phyloP scores from a whole-genome alignment of 108 stramenopile species.

The Skeletonema marinoi region DNA sequence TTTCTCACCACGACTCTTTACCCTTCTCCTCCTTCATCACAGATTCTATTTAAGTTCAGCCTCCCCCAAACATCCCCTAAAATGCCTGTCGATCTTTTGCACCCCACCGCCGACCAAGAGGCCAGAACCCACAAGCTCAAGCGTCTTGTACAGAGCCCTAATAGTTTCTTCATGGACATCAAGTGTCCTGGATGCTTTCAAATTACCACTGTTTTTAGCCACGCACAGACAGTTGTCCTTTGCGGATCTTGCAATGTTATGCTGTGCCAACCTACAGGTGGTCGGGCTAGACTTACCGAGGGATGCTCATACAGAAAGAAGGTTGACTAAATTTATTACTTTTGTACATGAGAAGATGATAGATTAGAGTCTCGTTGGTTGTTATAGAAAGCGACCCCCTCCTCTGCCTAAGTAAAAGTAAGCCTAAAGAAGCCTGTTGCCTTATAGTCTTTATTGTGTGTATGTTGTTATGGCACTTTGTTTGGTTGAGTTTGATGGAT shows the following conservation, averaged over 20 bases:
- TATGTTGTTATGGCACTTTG: no score
- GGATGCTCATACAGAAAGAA: slow-evolving; percentile 99
- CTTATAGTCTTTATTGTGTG: background rate
- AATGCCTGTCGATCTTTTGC: slow-evolving; percentile 97
- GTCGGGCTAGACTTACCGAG: slow-evolving; percentile 97
- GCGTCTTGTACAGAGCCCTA: slow-evolving; percentile 99
- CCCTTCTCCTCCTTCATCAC: background rate
- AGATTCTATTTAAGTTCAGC: background rate
- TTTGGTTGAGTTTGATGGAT: no score
- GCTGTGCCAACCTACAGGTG: slow-evolving; percentile 98
- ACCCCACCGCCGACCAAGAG: slow-evolving; percentile 93
- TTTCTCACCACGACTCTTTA: background rate
- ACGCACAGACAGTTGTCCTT: slow-evolving; percentile 96
- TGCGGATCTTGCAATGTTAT: slow-evolving; percentile 97
- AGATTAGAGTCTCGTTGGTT: background rate
- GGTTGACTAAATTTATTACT: slow-evolving; percentile 84
- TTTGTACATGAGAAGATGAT: background rate
- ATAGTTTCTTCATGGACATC: slow-evolving; percentile 99
- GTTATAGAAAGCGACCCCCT: background rate
- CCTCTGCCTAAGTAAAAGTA: slow-evolving; percentile 2
- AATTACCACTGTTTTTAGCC: slow-evolving; percentile 94
- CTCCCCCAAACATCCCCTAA: slow-evolving; percentile 12
- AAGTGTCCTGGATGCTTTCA: slow-evolving; percentile 99
- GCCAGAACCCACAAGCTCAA: slow-evolving; percentile 98
- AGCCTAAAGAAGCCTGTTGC: slow-evolving; percentile 6